Conservation (phyloP, 495 filamentous ascomycete species). For the Aspergillus bertholletiae region DNA sequence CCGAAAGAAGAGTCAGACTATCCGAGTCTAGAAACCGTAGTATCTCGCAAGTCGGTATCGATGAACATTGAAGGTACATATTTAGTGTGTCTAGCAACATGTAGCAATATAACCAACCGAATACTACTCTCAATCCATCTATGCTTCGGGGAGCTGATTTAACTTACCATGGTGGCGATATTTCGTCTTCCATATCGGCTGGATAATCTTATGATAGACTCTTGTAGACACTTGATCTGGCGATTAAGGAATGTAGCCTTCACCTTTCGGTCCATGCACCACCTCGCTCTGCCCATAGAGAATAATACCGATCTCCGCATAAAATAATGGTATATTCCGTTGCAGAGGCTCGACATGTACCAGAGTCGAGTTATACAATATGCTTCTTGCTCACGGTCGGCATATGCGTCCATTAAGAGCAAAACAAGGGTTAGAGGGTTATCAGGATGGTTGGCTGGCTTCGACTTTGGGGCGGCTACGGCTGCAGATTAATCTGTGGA, state of each 20-base stretch:
- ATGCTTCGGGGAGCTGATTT: background rate
- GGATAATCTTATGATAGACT: background rate
- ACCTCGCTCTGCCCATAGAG: background rate
- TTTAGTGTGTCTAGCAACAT: background rate
- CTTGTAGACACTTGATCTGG: background rate
- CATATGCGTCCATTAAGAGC: constrained; percentile 8
- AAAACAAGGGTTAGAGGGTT: constrained; percentile 5
- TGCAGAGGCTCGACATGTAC: background rate
- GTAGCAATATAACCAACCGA: background rate
- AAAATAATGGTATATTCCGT: constrained; percentile 4
- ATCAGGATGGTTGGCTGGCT: background rate
- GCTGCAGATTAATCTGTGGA: constrained; percentile 8
- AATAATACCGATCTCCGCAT: background rate
- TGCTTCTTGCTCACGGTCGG: background rate
- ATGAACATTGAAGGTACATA: background rate
- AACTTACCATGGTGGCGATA: background rate
- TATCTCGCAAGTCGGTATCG: background rate
- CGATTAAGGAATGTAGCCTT: constrained; percentile 4
- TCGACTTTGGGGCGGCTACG: constrained; percentile 6
- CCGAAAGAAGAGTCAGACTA: background rate
- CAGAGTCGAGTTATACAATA: constrained; percentile 1
- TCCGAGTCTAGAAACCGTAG: too few relatives aligned
- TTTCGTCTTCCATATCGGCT: background rate
- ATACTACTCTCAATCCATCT: constrained; percentile 5
- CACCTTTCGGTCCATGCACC: background rate